Evolutionary conservation across 306 rosid species (phyloP).

Genomic region (Corylus americana): DNA sequence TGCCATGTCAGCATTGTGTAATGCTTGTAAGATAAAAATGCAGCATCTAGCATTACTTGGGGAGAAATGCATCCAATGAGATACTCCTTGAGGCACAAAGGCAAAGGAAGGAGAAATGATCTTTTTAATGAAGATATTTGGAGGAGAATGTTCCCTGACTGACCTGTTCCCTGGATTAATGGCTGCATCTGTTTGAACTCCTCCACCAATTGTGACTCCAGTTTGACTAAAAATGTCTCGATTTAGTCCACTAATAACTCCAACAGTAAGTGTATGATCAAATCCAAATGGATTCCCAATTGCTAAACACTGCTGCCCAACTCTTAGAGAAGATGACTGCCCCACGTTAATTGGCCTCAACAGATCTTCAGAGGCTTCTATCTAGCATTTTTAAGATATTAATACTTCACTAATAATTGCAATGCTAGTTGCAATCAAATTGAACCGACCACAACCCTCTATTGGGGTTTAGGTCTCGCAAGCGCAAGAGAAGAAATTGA

Average conservation of each 20-base stretch:
- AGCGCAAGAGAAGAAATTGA: neutral
- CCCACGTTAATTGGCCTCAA: slow-evolving; percentile 77
- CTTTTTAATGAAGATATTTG: neutral
- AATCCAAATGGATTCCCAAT: slow-evolving; percentile 99
- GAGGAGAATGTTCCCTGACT: slow-evolving; percentile 11
- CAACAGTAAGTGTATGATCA: slow-evolving; percentile 95
- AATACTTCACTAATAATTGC: slow-evolving; percentile 14
- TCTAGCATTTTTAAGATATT: slow-evolving; percentile 47
- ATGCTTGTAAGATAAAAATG: no score
- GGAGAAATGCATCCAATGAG: neutral
- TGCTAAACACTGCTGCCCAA: slow-evolving; percentile 96
- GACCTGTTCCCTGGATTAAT: slow-evolving; percentile 98
- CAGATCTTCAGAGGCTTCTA: slow-evolving; percentile 78
- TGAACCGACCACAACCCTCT: neutral
- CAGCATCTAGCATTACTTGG: no score
- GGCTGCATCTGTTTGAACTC: slow-evolving; percentile 96
- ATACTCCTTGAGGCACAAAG: neutral
- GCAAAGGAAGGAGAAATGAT: neutral
- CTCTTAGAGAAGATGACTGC: slow-evolving; percentile 72
- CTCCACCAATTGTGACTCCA: slow-evolving; percentile 95
- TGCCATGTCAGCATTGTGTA: no score
- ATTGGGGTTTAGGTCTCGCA: neutral
- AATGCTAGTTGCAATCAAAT: neutral
- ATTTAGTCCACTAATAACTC: slow-evolving; percentile 89
- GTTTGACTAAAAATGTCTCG: slow-evolving; percentile 87